Base-by-base conservation (phyloP, 257 asterid genomes). In the Voacanga thouarsii region DNA sequence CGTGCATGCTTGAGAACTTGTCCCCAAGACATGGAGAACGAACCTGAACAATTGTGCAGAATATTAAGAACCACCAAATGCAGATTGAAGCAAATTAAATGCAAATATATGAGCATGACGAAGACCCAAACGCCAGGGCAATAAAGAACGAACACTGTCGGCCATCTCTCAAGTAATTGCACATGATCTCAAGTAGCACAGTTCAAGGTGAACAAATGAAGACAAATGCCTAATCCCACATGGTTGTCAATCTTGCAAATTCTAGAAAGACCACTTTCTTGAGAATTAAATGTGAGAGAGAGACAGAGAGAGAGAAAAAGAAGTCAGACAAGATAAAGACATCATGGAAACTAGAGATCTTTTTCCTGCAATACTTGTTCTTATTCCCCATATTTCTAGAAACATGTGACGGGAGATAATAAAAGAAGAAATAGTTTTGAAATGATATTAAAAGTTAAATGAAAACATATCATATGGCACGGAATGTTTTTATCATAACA, bases 1-100 rank as follows among this genome's bases (percentile, higher is more conserved):
- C 98, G 75, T 96, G 99, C 99, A 96, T 96, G 87, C 99, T 96
- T 0, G 97, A 93, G 75, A 96, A 96, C 77, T 96, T 96, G 85
- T 93, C 99, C 33, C 99, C 99, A 15, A 90, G 94, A 56, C 97
- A 87, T 9, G 99, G 99, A 69, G 92, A n/a, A 64, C 99, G 97
- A 85, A 92, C 97, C 99, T 93, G 90, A 78, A 87, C 18, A 55
- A 43, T 75, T 7, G 47, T 24, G 24, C 55, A 76, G 41, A n/a
- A 44, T 59, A 19, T 6, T 67, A 39, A 41, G 51, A 39, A 19
- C 50, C 72, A 67, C 51, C 72, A 67, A 39, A 67, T 37, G 49
- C 49, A 66, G 18, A 68, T 68, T 21, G 51, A 68, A 68, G 73
- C 51, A 68, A 19, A 68, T 51, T 66, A 63, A 12, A 77, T 23